Evolutionary conservation across 345 rosid genomes (phyloP), one percentile per base, ranked within the genome.

Genomic region (Hevea brasiliensis): DNA sequence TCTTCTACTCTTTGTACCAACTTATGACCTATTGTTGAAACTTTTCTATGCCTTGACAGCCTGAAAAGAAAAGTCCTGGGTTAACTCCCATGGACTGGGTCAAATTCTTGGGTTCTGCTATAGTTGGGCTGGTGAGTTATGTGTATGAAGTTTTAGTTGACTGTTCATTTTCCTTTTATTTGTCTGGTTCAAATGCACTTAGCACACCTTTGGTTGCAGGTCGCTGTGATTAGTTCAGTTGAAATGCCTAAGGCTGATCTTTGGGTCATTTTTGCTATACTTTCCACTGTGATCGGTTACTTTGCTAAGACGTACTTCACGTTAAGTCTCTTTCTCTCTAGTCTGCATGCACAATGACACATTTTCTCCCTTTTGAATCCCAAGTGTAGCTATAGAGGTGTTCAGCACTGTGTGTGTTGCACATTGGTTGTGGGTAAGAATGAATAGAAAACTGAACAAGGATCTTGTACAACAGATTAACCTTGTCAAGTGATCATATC

Each of bases 11-110:
- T 24, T 47, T 27, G 21, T 23, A 18, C 21, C 13, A 23, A 62
- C 55, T 55, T 65, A 48, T 71, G 61, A 79, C 72, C 61, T 77
- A 21, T 61, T 70, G 44, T 70, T 65, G 21, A 57, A 32, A 27
- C 63, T 57, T 24, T 67, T n/a, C n/a, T 72, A 20, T 74, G 7
- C 48, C 55, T 73, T 77, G 67, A 82, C 92, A 95, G 99, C 98
- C 99, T 58, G 99, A 95, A 83, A 95, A 95, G 89, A 89, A 88
- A 81, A 95, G 87, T 78, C 99, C 99, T 35, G 97, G 98, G 69
- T 81, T 95, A 78, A 95, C 99, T 71, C 99, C 99, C 53, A 83
- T 90, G 92, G 99, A 95, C 80, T 95, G 99, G 99, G 97, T 92
- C 85, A 95, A 86, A 85, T 95, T 95, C 78, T 75, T 95, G 44